Evolutionary conservation across 225 moss, liverwort and hornwort genomes (phyloP), one percentile per base, ranked within the genome.

Genomic region (Rhytidiadelphus loreus): DNA sequence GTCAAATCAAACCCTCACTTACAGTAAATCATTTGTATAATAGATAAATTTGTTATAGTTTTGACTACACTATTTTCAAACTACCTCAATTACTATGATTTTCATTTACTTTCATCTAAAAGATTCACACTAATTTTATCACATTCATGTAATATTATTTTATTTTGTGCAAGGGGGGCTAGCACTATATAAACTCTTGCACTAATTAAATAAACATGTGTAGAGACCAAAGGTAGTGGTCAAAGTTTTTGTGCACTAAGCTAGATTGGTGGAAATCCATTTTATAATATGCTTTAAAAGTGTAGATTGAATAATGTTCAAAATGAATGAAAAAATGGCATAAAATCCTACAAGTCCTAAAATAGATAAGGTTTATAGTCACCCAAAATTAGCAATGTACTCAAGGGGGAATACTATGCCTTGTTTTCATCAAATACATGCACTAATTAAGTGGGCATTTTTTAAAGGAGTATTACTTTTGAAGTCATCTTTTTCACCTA

Each of bases 141-240:
- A 7, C 4, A 32, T 74, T 33, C 5, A 20, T 48, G 48, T 30
- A 43, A 32, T 48, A 30, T 28, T 20, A 48, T 1, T 20, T 21
- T 0, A 8, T 50, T 50, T 75, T 0, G 0, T 21, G 1, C 0
- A 0, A 50, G 1, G 8, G 3, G 0, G 1, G 32, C 1, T 32
- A 32, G 1, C 1, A 50, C 3, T 32, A 32, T 46, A 30, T 12
- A 48, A 48, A 74, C 8, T 46, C 46, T 29, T 0, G 2, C 1
- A 72, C 0, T 18, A 3, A 46, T 73, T 10, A 17, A 29, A 46
- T 18, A 30, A 29, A 46, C 0, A 7, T 29, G 0, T 17, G 6
- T 46, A 73, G 46, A 32, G 3, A 19, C 19, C 0, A 74, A 1
- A 32, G 1, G 19, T 48, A 32, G 11, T 46, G 0, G 11, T 3